phyloP scores from a whole-genome alignment of 129 eudicot genomes.

The Artemisia annua region DNA sequence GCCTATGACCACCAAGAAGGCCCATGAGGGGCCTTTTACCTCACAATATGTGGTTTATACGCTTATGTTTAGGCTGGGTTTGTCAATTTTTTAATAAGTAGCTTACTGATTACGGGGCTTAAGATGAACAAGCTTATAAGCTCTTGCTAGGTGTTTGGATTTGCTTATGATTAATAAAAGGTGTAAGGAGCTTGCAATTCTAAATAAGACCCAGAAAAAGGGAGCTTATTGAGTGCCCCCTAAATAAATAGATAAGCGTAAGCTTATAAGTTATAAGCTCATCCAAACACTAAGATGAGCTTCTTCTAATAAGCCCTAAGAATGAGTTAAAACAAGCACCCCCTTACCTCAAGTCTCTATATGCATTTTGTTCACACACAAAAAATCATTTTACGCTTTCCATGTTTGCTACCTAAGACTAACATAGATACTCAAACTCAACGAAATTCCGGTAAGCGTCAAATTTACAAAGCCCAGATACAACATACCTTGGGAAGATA shows the following conservation, averaged over 20 bases:
- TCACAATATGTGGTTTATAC: background rate
- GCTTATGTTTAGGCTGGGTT: background rate
- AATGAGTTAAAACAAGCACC: background rate
- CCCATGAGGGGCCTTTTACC: too few relatives aligned
- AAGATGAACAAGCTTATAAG: background rate
- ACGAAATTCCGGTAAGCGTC: background rate
- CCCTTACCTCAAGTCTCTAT: background rate
- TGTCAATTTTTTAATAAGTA: background rate
- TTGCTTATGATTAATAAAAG: background rate
- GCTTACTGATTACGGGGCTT: background rate
- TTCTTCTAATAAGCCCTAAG: background rate
- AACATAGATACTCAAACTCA: background rate
- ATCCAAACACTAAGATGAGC: background rate
- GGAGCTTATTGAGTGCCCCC: background rate
- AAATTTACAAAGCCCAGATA: background rate
- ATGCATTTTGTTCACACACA: too few relatives aligned
- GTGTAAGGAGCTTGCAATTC: background rate
- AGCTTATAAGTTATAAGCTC: background rate
- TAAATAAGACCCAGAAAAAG: background rate
- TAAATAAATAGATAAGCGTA: background rate
- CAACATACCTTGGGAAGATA: conserved; percentile 76
- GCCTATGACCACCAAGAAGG: too few relatives aligned
- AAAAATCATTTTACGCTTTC: background rate
- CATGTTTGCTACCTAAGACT: background rate
- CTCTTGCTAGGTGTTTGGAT: background rate